phyloP scores from a whole-genome alignment of 2,329 filamentous ascomycete genomes.

The Didymella glomerata region DNA sequence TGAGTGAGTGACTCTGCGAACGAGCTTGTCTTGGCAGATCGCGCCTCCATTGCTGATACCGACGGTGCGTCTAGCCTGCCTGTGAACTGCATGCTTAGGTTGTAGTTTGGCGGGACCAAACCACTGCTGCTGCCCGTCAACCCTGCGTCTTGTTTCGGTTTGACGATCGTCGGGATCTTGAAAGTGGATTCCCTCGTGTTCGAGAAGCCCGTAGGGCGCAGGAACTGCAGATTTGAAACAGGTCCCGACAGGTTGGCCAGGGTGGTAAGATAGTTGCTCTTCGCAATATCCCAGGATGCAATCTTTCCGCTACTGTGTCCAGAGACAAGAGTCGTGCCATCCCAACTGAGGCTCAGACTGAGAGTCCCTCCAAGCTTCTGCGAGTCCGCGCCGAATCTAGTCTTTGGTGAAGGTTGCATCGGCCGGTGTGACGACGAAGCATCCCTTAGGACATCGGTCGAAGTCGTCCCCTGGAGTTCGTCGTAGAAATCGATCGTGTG shows the following conservation, averaged over 20 bases:
- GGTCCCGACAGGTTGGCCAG: slow-evolving; percentile 78
- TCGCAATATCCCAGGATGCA: slow-evolving; percentile 79
- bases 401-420: slow-evolving; percentile 52
- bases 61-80: slow-evolving; percentile 36
- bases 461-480: slow-evolving; percentile 54
- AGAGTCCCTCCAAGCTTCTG: slow-evolving; percentile 71
- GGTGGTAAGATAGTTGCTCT: slow-evolving; percentile 71
- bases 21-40: slow-evolving; percentile 26
- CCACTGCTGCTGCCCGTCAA: slow-evolving; percentile 43
- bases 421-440: slow-evolving; percentile 64
- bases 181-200: slow-evolving; percentile 52
- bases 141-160: slow-evolving; percentile 75
- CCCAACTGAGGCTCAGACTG: slow-evolving; percentile 79
- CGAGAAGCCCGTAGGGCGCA: slow-evolving; percentile 66
- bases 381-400: slow-evolving; percentile 61
- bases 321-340: slow-evolving; percentile 80
- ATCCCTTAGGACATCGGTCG: slow-evolving; percentile 56
- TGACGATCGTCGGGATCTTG: slow-evolving; percentile 71
- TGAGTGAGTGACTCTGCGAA: slow-evolving; percentile 56
- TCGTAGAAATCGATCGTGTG: slow-evolving; percentile 80
- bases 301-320: slow-evolving; percentile 84
- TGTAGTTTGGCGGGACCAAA: slow-evolving; percentile 65
- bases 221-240: slow-evolving; percentile 81
- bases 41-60: slow-evolving; percentile 43
- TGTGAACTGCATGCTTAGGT: slow-evolving; percentile 70